phyloP scores from a whole-genome alignment of 2,329 filamentous ascomycete genomes.

The Blastomyces gilchristii region DNA sequence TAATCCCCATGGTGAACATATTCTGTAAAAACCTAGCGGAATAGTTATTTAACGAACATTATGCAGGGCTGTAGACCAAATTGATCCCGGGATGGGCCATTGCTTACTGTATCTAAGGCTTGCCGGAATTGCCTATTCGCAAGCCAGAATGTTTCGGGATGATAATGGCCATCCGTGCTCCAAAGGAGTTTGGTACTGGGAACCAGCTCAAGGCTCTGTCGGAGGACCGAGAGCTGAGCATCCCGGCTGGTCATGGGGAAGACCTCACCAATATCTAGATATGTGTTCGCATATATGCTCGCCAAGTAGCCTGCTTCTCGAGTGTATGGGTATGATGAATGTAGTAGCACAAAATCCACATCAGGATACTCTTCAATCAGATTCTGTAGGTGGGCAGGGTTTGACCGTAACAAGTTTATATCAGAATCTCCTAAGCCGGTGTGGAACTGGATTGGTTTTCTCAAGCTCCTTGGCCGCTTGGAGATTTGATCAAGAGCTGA shows the following conservation, averaged over 20 bases:
- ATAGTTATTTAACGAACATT: background rate
- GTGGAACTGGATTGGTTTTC: conserved; percentile 73
- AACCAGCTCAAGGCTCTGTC: conserved; percentile 63
- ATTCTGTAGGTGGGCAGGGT: conserved; percentile 63
- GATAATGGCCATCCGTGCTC: conserved; percentile 71
- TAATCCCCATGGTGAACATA: conserved; percentile 57
- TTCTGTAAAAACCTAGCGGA: conserved; percentile 51
- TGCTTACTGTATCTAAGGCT: conserved; percentile 53
- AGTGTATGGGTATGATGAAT: conserved; percentile 72
- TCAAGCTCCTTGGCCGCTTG: conserved; percentile 26
- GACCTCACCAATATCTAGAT: conserved; percentile 72
- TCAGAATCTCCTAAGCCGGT: conserved; percentile 75
- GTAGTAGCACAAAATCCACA: conserved; percentile 66
- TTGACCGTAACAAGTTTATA: conserved; percentile 57
- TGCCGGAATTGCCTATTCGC: conserved; percentile 63
- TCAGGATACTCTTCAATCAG: conserved; percentile 60
- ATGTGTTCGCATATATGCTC: conserved; percentile 66
- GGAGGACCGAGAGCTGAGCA: conserved; percentile 60
- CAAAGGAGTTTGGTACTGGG: conserved; percentile 67
- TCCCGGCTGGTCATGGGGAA: conserved; percentile 69
- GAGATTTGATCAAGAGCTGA: conserved; percentile 51
- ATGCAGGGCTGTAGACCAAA: background rate
- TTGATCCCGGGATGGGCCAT: background rate
- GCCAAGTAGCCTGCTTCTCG: conserved; percentile 70
- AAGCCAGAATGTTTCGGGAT: conserved; percentile 66